Percentiles rank a stretch among this genome's conserved stretches.
Conservation (phyloP, 768 basidiomycete genomes). For the Obba rivulosa region DNA sequence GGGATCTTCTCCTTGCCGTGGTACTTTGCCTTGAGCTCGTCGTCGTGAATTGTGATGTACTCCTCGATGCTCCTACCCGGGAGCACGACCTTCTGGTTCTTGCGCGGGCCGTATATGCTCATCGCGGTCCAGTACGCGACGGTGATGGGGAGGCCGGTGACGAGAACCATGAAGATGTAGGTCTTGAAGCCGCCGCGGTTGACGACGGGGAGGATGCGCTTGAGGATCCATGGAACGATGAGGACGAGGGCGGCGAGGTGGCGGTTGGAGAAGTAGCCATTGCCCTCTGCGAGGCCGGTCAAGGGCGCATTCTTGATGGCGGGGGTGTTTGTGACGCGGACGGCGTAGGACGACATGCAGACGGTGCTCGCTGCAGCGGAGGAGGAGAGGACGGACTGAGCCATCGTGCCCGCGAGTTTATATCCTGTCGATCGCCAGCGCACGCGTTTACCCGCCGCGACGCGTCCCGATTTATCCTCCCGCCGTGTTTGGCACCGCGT, state of each 20-base stretch:
- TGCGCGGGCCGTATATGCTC: constrained; percentile 74
- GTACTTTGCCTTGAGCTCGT: constrained; percentile 74
- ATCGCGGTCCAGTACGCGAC: constrained; percentile 87
- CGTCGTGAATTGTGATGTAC: constrained; percentile 89
- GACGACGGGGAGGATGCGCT: constrained; percentile 76
- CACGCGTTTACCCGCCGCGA: neutral
- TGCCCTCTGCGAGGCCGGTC: constrained; percentile 79
- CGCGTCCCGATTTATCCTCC: constrained; percentile 1
- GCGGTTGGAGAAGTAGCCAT: constrained; percentile 74
- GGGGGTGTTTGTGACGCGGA: constrained; percentile 60
- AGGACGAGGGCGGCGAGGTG: constrained; percentile 77
- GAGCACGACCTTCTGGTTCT: constrained; percentile 79
- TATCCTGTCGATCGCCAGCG: no score
- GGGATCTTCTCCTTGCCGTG: constrained; percentile 87
- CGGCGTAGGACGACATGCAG: constrained; percentile 39
- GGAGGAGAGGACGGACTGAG: neutral
- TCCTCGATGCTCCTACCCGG: constrained; percentile 84
- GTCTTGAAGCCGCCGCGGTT: constrained; percentile 81
- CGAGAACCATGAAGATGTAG: constrained; percentile 71
- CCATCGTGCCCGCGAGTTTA: no score
- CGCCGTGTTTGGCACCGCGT: constrained; percentile 6
- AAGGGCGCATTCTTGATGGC: constrained; percentile 85
- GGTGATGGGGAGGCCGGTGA: constrained; percentile 73
- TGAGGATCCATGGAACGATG: constrained; percentile 79
- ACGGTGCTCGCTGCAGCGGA: constrained; percentile 3